Evolutionary conservation across 2,329 filamentous ascomycete genomes (phyloP).

Genomic region (Sporothrix protearum): DNA sequence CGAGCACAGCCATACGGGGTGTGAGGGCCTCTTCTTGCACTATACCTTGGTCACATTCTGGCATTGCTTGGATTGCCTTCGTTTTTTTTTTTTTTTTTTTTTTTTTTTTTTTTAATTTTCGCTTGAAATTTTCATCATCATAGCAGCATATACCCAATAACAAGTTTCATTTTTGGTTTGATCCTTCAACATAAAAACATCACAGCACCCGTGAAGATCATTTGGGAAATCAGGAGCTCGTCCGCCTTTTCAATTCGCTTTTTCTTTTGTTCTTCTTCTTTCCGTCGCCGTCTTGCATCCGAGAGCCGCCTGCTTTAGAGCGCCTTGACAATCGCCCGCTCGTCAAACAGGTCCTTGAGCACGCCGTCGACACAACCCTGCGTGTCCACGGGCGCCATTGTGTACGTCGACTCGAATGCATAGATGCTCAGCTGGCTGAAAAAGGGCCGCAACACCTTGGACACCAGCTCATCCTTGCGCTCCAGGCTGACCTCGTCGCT

Average conservation of each 20-base stretch:
- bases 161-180: not conserved
- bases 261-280: not conserved
- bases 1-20: too few species aligned
- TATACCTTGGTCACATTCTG: not conserved
- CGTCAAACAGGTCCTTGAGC: constrained; percentile 74
- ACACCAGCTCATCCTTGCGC: constrained; percentile 65
- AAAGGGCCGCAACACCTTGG: constrained; percentile 78
- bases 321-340: constrained; percentile 63
- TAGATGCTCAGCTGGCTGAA: constrained; percentile 89
- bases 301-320: constrained; percentile 42
- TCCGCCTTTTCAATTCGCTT: not conserved
- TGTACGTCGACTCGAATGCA: constrained; percentile 89
- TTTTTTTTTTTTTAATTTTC: not conserved
- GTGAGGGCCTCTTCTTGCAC: not conserved
- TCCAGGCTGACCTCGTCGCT: constrained; percentile 56
- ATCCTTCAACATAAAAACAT: not conserved
- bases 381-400: constrained; percentile 68
- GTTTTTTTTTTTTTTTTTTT: not conserved
- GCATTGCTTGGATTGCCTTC: not conserved
- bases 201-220: not conserved
- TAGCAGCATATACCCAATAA: constrained; percentile 10
- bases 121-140: too few species aligned
- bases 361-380: constrained; percentile 61
- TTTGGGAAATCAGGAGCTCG: not conserved
- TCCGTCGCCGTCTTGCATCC: not conserved